A percentile compares a stretch with the other conserved stretches of the same genome.
Evolutionary conservation across 805 yeast species (phyloP).

Genomic region (Metschnikowia peoriensis): DNA sequence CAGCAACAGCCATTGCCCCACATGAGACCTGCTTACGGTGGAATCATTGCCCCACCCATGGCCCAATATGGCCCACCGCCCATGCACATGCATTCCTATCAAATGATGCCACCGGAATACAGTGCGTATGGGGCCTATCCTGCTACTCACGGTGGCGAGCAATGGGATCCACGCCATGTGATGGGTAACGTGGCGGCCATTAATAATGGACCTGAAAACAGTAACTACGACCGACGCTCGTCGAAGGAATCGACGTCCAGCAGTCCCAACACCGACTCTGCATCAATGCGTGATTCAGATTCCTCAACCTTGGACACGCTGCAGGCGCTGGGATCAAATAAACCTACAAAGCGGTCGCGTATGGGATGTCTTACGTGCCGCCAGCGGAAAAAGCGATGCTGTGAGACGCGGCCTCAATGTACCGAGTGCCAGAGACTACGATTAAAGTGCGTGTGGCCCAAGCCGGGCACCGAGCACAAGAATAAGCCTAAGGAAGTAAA

Average conservation of each 20-base stretch:
- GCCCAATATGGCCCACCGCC: slow-evolving; percentile 4
- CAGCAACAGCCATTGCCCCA: slow-evolving; percentile 7
- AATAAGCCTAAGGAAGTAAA: slow-evolving; percentile 52
- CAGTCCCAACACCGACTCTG: slow-evolving; percentile 8
- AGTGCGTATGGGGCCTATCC: slow-evolving; percentile 11
- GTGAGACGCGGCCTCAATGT: slow-evolving; percentile 67
- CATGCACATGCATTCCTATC: slow-evolving; percentile 13
- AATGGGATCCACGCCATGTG: slow-evolving; percentile 16
- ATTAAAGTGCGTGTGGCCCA: slow-evolving; percentile 70
- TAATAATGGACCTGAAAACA: not conserved
- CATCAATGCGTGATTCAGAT: slow-evolving; percentile 2
- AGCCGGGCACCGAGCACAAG: slow-evolving; percentile 64
- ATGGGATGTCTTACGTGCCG: slow-evolving; percentile 80
- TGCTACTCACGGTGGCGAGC: slow-evolving; percentile 10
- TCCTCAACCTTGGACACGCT: not conserved
- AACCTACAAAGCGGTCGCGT: slow-evolving; percentile 51
- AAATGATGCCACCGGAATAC: slow-evolving; percentile 9
- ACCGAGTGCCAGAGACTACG: slow-evolving; percentile 64
- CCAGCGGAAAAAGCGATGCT: slow-evolving; percentile 73
- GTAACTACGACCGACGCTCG: not conserved
- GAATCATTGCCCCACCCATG: not conserved
- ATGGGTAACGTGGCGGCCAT: not conserved
- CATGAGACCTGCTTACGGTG: slow-evolving; percentile 1
- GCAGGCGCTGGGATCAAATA: slow-evolving; percentile 1
- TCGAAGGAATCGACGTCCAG: slow-evolving; percentile 6